Percentiles rank a stretch among this genome's conserved stretches.
Conservation (phyloP, 1,284 basidiomycete species). For the Caloboletus inedulis region DNA sequence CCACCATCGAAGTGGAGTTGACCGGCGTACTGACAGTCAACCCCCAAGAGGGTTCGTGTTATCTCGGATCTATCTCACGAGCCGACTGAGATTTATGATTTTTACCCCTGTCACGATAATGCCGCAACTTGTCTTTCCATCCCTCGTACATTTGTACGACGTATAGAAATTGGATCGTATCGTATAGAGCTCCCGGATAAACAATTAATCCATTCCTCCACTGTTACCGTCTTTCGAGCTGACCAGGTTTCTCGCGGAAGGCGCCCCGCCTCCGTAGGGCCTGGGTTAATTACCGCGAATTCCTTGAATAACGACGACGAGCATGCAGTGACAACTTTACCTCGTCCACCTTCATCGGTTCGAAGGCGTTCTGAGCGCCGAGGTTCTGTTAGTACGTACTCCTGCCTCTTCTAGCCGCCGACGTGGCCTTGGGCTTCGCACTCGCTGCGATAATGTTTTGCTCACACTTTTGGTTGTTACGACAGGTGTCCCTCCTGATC, state of each 20-base stretch:
- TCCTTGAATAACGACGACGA: slow-evolving; percentile 38
- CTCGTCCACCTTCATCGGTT: background rate
- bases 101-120: background rate
- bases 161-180: slow-evolving; percentile 70
- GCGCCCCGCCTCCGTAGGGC: slow-evolving; percentile 78
- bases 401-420: background rate
- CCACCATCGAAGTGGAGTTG: slow-evolving; percentile 80
- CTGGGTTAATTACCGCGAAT: slow-evolving; percentile 48
- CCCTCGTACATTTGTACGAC: slow-evolving; percentile 12
- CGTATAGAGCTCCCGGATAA: slow-evolving; percentile 80
- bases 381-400: slow-evolving; percentile 2
- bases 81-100: background rate
- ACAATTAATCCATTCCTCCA: slow-evolving; percentile 71
- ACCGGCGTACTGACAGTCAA: slow-evolving; percentile 53
- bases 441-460: background rate
- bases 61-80: background rate
- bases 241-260: slow-evolving; percentile 32
- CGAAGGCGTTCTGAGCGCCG: slow-evolving; percentile 7
- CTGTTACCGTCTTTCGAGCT: slow-evolving; percentile 75
- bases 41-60: slow-evolving; percentile 72
- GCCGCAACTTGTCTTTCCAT: background rate
- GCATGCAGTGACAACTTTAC: background rate
- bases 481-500: slow-evolving; percentile 9
- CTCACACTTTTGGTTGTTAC: background rate
- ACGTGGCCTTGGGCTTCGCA: background rate